Conservation (phyloP, 1,139 yeast genomes). For the Debaryomyces singareniensis region DNA sequence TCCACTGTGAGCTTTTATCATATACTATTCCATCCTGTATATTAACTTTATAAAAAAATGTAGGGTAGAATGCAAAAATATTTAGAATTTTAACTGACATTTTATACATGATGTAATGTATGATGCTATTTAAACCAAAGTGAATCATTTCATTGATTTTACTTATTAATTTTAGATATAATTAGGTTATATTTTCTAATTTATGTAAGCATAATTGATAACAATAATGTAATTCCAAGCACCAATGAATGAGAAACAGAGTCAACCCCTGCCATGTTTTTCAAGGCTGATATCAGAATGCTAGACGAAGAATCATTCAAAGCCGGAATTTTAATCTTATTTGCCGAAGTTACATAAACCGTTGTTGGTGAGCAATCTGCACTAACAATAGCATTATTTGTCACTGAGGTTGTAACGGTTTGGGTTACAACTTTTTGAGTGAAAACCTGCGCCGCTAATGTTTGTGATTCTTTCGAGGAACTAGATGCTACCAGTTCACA, state of each 20-base stretch:
- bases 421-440: neutral
- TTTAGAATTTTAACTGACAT: too few species aligned
- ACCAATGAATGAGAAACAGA: neutral
- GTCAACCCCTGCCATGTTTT: neutral
- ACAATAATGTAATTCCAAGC: neutral
- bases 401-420: neutral
- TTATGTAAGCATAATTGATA: too few species aligned
- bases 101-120: too few species aligned
- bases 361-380: neutral
- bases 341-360: neutral
- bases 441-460: neutral
- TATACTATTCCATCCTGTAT: too few species aligned
- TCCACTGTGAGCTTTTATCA: too few species aligned
- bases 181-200: too few species aligned
- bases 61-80: too few species aligned
- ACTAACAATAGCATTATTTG: too few species aligned
- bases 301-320: neutral
- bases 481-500: constrained; percentile 1
- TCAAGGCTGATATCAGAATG: neutral
- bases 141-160: too few species aligned
- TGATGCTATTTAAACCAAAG: too few species aligned
- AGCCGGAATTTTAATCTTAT: neutral
- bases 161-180: too few species aligned
- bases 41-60: too few species aligned
- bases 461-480: neutral